These are phyloP conservation scores for Aplosporella prunicola DNA, from an alignment of 2,329 filamentous ascomycete genomes.

Conservation along the genomic window DNA sequence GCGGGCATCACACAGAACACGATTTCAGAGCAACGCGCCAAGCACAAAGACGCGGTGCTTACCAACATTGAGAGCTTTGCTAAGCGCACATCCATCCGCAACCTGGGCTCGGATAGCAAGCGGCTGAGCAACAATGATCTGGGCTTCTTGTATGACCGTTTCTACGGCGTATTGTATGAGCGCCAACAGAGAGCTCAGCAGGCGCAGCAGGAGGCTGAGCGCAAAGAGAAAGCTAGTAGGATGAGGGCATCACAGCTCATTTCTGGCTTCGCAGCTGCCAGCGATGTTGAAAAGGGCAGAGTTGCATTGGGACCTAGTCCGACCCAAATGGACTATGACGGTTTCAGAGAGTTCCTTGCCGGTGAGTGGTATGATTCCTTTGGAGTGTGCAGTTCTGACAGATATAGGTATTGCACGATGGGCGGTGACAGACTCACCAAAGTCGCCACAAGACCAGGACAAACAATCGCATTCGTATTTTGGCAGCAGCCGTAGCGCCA, in stretches of 20 bases:
- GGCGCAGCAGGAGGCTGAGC: conserved; percentile 55
- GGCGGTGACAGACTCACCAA: conserved; percentile 81
- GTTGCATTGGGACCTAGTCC: conserved; percentile 84
- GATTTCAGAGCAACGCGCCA: conserved; percentile 77
- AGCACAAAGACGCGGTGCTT: conserved; percentile 88
- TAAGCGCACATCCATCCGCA: conserved; percentile 91
- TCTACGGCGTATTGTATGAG: conserved; percentile 87
- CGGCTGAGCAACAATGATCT: conserved; percentile 76
- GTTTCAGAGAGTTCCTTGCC: conserved; percentile 87
- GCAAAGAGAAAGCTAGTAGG: conserved; percentile 56
- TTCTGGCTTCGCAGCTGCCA: conserved; percentile 37
- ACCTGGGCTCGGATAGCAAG: conserved; percentile 93
- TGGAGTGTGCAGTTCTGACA: conserved; percentile 5
- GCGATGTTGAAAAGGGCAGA: conserved; percentile 65
- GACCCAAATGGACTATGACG: conserved; percentile 94
- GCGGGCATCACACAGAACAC: conserved; percentile 88
- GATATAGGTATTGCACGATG: conserved; percentile 65
- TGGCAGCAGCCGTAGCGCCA: conserved; percentile 32
- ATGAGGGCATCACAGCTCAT: conserved; percentile 43
- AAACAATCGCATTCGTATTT: conserved; percentile 52
- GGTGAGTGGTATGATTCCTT: conserved; percentile 20
- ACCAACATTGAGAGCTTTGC: conserved; percentile 96
- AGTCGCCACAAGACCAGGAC: conserved; percentile 45
- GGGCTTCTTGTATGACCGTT: conserved; percentile 83
- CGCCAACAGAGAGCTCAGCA: conserved; percentile 73